Evolutionary conservation across 768 basidiomycete species (phyloP), one percentile per base, ranked within the genome.

Genomic region (Amanita rubescens): DNA sequence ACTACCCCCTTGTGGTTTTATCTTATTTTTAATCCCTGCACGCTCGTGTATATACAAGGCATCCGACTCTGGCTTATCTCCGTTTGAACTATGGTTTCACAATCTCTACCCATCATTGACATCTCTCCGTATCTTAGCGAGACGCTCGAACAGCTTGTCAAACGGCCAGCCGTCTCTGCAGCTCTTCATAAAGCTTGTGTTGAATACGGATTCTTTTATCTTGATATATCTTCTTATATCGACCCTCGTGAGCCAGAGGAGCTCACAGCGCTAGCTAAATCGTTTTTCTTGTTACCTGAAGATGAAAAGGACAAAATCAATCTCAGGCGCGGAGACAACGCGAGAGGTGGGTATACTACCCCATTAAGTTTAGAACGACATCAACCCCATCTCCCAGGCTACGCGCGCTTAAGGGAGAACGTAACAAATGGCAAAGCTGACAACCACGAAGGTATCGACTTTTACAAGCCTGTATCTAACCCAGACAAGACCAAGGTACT

Each of bases 191-290:
- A 69, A 0, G 90, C 90, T 7, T 90, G 90, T 60, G 62, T 87
- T 19, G 72, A 87, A 51, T 90, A 81, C 52, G 93, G 93, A 0
- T 95, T 95, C 76, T 94, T 95, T 71, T 95, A 94, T 67, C 73
- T 94, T 43, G 79, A 91, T 56, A 71, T 92, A 42, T 78, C 81
- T 2, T 68, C 75, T 3, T 87, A 74, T 58, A 67, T 85, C 12
- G 71, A 82, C 33, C 69, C 68, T 0, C 62, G 71, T 0, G 85
- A 91, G 59, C 76, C 84, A 9, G 81, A 84, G 39, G 80, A 85
- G 57, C 77, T 94, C 6, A 66, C 79, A 0, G 68, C 68, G 7
- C 72, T 91, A 2, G 91, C 82, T 1, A 73, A 80, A 22, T 70
- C 79, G 48, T 95, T 95, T 72, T 94, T 94, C 60, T 59, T 65